Base-by-base conservation (phyloP, 805 yeast genomes). In the Candida multigemmis region DNA sequence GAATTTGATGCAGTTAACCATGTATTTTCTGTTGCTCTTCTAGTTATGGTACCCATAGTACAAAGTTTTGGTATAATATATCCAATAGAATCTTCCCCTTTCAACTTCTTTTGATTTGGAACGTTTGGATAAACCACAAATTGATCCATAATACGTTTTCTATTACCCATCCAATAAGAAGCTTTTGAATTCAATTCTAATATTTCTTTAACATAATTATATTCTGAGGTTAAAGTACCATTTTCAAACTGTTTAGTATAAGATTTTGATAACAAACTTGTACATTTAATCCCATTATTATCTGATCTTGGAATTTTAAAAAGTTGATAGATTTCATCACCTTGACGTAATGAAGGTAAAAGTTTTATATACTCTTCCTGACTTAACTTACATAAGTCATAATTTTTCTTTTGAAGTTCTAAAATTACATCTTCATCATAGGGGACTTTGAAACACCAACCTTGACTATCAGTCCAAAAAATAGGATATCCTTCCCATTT, bases 1-100 rank as follows among this genome's bases (percentile, higher is more conserved):
- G 95, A 94, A 54, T 93, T 93, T 1, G 96, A 82, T 0, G 98
- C 98, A 0, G 99, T 91, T 19, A 91, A 58, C 99, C 99, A 91
- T 0, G 96, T 85, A 35, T 84, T 85, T 47, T 91, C 99, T 2
- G 91, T 96, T 3, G 97, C 96, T 38, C 99, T 65, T 40, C 98
- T 65, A 0, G 99, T 91, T 6, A 91, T 77, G 0, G 99, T 93
- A 1, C 99, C 99, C 96, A 91, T 91, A 3, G 95, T 71, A 6
- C 84, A 66, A 22, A 89, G 65, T 26, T 74, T 72, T 1, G 99
- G 99, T 10, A 91, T 44, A 16, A 93, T 91, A 26, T 87, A 60
- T 0, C 93, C 94, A 35, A 74, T 41, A 2, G 56, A 56, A 8
- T 38, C 37, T 23, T 35, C 39, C 5, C 33, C 18, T 22, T 33